phyloP scores from a whole-genome alignment of 805 yeast species.

The Suhomyces faveliae region DNA sequence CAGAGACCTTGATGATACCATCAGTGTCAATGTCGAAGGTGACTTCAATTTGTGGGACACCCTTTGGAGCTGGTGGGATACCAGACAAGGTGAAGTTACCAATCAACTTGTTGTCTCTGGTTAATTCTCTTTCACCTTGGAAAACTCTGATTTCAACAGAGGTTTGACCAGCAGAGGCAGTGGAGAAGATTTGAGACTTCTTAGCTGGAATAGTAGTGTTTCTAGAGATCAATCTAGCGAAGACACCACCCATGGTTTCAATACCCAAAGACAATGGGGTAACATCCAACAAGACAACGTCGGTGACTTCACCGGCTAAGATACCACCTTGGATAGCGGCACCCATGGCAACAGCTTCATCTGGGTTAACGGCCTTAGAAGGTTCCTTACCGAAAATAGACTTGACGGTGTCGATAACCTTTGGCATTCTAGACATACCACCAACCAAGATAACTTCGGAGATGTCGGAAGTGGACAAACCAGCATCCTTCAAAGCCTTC shows the following conservation, averaged over 20 bases:
- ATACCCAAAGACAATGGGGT: conserved; percentile 92
- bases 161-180: conserved; percentile 33
- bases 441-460: conserved; percentile 84
- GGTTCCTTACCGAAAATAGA: conserved; percentile 78
- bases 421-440: conserved; percentile 93
- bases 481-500: conserved; percentile 82
- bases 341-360: conserved; percentile 92
- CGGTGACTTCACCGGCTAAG: conserved; percentile 90
- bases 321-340: conserved; percentile 99
- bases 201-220: conserved; percentile 96
- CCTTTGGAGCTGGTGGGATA: conserved; percentile 94
- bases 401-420: conserved; percentile 75
- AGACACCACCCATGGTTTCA: conserved; percentile 97
- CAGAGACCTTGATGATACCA: conserved; percentile 94
- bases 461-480: conserved; percentile 59
- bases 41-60: conserved; percentile 92
- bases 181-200: conserved; percentile 82
- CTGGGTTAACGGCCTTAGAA: conserved; percentile 91
- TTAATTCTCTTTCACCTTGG: conserved; percentile 99
- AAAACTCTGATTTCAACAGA: conserved; percentile 76
- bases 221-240: conserved; percentile 86
- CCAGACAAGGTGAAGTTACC: conserved; percentile 96
- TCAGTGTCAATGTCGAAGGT: conserved; percentile 96
- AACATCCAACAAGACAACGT: conserved; percentile 84
- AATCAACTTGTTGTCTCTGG: conserved; percentile 94